Evolutionary conservation across 129 eudicot species (phyloP).

Genomic region (Chrysanthemum lavandulifolium): DNA sequence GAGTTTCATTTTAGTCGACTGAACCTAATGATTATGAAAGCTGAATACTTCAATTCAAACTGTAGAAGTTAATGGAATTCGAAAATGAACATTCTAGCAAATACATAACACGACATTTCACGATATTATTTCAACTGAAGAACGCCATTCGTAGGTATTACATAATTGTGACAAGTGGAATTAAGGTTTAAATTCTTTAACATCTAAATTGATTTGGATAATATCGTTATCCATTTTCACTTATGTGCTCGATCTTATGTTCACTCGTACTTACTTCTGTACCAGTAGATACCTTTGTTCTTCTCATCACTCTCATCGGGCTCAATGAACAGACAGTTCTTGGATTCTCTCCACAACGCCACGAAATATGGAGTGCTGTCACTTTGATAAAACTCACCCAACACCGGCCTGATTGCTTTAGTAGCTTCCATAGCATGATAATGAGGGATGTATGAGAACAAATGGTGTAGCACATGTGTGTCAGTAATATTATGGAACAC

Average conservation of each 20-base stretch:
- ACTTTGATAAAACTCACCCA: constrained; percentile 52
- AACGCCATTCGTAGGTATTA: constrained; percentile 12
- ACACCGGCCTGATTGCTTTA: constrained; percentile 44
- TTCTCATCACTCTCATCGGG: constrained; percentile 48
- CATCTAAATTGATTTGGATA: constrained; percentile 1
- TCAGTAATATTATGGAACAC: constrained; percentile 38
- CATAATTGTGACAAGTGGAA: neutral
- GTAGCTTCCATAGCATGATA: constrained; percentile 50
- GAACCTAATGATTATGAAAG: no score
- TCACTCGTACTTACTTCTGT: constrained; percentile 37
- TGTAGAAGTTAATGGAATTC: neutral
- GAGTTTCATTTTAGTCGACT: no score
- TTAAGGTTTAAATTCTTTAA: neutral
- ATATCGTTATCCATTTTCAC: constrained; percentile 5
- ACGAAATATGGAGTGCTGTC: constrained; percentile 51
- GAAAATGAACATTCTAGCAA: neutral
- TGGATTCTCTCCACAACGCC: constrained; percentile 61
- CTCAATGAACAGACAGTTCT: constrained; percentile 54
- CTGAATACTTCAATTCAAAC: no score
- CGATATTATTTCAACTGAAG: constrained; percentile 15
- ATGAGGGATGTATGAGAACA: constrained; percentile 42
- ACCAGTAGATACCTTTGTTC: constrained; percentile 61
- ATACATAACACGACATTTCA: neutral
- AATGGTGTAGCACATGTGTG: constrained; percentile 44
- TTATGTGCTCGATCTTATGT: neutral